These are phyloP conservation scores for Spatholobus suberectus DNA, from an alignment of 306 rosid genomes.

Conservation along the genomic window DNA sequence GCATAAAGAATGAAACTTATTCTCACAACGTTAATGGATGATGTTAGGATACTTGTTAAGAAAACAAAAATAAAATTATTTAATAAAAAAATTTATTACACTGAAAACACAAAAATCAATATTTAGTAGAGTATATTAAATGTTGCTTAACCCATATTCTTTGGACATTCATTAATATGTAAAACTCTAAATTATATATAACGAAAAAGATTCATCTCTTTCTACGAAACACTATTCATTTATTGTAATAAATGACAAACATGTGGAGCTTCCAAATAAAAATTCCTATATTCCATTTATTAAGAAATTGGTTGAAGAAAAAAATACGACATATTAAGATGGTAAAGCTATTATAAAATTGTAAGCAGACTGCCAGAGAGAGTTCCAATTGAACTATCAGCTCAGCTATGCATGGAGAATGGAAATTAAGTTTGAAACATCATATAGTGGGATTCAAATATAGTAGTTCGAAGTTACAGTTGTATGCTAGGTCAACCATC, in stretches of 20 bases:
- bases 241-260: neutral
- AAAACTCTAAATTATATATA: neutral
- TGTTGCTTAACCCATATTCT: neutral
- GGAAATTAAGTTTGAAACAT: neutral
- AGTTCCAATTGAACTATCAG: neutral
- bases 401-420: neutral
- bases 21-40: neutral
- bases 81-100: neutral
- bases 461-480: neutral
- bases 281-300: neutral
- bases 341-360: neutral
- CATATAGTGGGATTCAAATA: neutral
- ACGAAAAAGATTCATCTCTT: neutral
- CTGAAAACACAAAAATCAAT: neutral
- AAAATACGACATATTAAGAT: neutral
- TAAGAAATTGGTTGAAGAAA: neutral
- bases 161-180: neutral
- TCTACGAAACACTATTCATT: neutral
- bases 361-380: neutral
- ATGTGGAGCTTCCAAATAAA: neutral
- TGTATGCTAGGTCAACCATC: neutral
- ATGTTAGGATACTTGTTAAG: neutral
- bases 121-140: neutral
- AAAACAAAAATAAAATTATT: neutral
- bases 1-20: neutral